These are phyloP conservation scores for Hamamelis virginiana DNA, from an alignment of 164 flowering plant species.

Conservation along the genomic window DNA sequence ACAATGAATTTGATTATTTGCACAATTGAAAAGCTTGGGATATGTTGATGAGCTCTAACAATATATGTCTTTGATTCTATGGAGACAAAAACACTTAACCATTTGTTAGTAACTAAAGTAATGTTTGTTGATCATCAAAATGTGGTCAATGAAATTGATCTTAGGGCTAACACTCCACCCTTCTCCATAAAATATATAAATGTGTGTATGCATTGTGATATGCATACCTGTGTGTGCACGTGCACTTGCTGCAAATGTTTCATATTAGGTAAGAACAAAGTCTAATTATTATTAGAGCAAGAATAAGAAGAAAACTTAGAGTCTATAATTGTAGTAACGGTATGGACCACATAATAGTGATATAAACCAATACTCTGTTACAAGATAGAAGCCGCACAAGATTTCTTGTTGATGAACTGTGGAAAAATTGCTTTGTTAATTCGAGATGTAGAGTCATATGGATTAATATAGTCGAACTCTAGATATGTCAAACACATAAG, in stretches of 20 bases:
- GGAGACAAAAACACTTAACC: too few species aligned
- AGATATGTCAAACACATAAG: slow-evolving; percentile 94
- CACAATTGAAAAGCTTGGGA: too few species aligned
- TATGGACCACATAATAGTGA: slow-evolving; percentile 62
- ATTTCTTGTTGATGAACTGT: slow-evolving; percentile 69
- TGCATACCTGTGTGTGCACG: too few species aligned
- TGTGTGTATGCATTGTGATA: too few species aligned
- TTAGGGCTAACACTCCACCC: too few species aligned
- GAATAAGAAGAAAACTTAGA: slow-evolving; percentile 51
- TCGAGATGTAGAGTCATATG: slow-evolving; percentile 85
- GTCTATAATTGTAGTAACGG: slow-evolving; percentile 66
- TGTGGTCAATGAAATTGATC: too few species aligned
- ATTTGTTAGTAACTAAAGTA: too few species aligned
- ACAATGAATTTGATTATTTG: too few species aligned
- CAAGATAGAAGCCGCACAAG: slow-evolving; percentile 58
- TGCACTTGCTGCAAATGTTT: neutral
- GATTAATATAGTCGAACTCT: slow-evolving; percentile 94
- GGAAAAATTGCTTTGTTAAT: slow-evolving; percentile 78
- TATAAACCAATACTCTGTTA: slow-evolving; percentile 93
- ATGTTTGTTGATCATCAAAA: too few species aligned
- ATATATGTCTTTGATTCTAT: too few species aligned
- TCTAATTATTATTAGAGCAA: neutral
- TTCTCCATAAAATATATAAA: too few species aligned
- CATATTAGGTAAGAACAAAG: neutral
- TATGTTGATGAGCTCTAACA: too few species aligned